Base-by-base conservation (phyloP, 2,329 filamentous ascomycete genomes). In the Calycina herbarum region DNA sequence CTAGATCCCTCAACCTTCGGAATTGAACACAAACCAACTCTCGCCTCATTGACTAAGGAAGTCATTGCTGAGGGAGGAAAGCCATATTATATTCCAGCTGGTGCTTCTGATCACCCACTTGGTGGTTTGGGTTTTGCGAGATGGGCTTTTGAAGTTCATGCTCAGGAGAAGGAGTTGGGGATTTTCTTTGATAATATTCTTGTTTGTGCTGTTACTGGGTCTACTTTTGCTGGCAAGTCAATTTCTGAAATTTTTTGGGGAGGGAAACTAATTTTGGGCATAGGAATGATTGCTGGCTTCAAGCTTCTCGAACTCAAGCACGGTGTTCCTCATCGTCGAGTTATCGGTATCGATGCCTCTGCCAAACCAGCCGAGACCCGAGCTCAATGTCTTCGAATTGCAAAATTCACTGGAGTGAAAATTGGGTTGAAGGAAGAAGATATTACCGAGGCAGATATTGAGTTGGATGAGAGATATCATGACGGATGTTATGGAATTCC, bases 61-160 rank as follows among this genome's bases (percentile, higher is more conserved):
- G 82, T 88, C 17, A 77, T 79, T 65, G 75, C 71, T 0, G 74
- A 74, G 1, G 89, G 87, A 0, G 82, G 83, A 45, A 87, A 85
- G 74, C 87, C 89, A 0, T 92, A 91, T 73, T 89, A 89, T 73
- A 90, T 92, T 69, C 89, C 89, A 3, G 88, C 89, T 0, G 89
- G 89, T 0, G 89, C 89, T 1, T 89, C 86, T 0, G 88, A 91
- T 74, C 89, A 92, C 74, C 86, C 87, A 0, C 80, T 91, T 0
- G 89, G 89, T 2, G 89, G 89, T 0, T 76, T 92, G 17, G 89
- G 89, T 0, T 92, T 91, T 71, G 88, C 88, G 7, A 80, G 88
- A 2, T 92, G 89, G 86, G 88, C 89, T 1, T 86, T 90, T 42
- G 89, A 92, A 76, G 86, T 92, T 0, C 80, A 80, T 58, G 79